phyloP scores from a whole-genome alignment of 768 basidiomycete species.

The Cystofilobasidium capitatum region DNA sequence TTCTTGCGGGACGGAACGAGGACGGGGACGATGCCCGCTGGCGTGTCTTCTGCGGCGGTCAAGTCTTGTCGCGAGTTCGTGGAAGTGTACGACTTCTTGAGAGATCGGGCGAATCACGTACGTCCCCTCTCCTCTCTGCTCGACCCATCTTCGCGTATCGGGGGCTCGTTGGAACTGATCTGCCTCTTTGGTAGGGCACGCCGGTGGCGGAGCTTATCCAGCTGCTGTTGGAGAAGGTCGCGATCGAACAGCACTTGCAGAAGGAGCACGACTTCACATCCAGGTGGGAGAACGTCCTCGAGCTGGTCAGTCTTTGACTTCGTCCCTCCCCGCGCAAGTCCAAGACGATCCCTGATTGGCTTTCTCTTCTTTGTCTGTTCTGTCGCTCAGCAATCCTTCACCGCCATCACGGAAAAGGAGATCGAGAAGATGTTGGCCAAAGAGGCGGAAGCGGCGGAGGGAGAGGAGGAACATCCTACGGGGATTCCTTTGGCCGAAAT shows the following conservation, averaged over 20 bases:
- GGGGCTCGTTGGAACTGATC: too few species aligned
- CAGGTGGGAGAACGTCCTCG: conserved; percentile 77
- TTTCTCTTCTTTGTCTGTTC: not conserved
- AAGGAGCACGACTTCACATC: conserved; percentile 60
- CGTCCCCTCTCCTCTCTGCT: not conserved
- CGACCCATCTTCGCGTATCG: too few species aligned
- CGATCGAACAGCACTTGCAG: conserved; percentile 61
- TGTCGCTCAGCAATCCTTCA: conserved; percentile 20
- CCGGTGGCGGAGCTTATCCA: conserved; percentile 58
- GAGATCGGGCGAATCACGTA: conserved; percentile 19
- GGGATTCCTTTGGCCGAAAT: not conserved
- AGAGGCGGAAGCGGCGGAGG: not conserved
- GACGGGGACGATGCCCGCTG: not conserved
- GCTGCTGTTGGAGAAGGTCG: conserved; percentile 49
- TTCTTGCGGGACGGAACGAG: too few species aligned
- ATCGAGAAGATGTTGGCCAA: not conserved
- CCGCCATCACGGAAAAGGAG: conserved; percentile 3
- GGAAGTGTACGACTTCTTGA: conserved; percentile 50
- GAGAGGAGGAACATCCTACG: not conserved
- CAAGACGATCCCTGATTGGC: too few species aligned
- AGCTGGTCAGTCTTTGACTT: conserved; percentile 45
- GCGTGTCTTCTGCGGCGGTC: conserved; percentile 44
- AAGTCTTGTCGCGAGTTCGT: conserved; percentile 49
- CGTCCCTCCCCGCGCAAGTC: not conserved
- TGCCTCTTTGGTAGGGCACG: conserved; percentile 44